phyloP scores from a whole-genome alignment of 169 alveolate species.

The Prorocentrum cordatum region DNA sequence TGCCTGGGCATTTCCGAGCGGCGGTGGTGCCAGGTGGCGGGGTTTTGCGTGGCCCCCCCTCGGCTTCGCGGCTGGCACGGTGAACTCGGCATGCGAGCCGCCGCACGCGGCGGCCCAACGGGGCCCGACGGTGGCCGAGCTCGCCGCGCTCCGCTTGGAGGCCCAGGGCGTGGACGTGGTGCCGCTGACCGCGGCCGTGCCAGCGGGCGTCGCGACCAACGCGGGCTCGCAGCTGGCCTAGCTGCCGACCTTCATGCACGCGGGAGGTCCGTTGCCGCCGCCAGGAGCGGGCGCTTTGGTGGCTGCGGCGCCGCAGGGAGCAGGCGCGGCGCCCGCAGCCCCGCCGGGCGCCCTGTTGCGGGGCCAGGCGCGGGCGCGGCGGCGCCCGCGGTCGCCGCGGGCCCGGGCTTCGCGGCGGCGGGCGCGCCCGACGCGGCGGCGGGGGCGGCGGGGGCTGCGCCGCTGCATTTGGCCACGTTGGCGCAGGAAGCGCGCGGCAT shows the following conservation, averaged over 20 bases:
- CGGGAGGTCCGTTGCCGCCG: no score
- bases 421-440: neutral
- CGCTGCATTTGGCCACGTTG: no score
- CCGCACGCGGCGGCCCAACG: neutral
- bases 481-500: no score
- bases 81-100: neutral
- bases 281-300: neutral
- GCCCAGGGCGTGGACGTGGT: neutral
- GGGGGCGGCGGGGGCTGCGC: neutral
- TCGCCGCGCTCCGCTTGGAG: neutral
- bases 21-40: no score
- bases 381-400: neutral
- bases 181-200: neutral
- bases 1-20: neutral
- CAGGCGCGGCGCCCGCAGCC: neutral
- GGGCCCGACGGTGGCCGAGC: neutral
- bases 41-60: neutral
- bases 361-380: neutral
- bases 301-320: neutral
- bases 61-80: neutral
- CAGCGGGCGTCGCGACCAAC: neutral
- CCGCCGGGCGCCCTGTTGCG: neutral
- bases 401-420: neutral
- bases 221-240: neutral
- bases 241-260: no score